Evolutionary conservation across 2,329 filamentous ascomycete genomes (phyloP), one percentile per base, ranked within the genome.

Genomic region (Alternaria brassicicola): DNA sequence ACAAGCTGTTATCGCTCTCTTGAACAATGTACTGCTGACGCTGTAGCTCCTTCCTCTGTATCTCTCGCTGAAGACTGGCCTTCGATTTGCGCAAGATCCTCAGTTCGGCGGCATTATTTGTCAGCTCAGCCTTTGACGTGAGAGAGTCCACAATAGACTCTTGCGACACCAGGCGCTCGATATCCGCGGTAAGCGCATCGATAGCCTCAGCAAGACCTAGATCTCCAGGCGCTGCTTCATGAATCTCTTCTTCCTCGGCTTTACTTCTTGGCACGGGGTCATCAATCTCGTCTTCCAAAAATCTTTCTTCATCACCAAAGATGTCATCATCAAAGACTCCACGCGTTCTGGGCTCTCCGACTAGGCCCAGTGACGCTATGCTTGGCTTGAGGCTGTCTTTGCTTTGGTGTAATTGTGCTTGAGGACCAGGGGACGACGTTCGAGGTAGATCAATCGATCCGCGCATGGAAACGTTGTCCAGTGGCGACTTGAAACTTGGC

Each of bases 21-120:
- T 99, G 95, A 7, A 98, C 88, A 43, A 96, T 92, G 69, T 99
- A 99, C 75, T 99, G 96, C 76, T 97, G 95, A 51, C 93, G 86
- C 75, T 99, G 95, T 71, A 99, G 85, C 77, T 98, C 94, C 75
- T 98, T 99, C 31, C 93, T 88, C 55, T 92, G 87, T 53, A 98
- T 93, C 76, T 99, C 95, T 65, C 95, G 86, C 71, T 96, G 91
- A 56, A 99, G 81, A 76, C 95, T 99, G 30, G 93, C 89, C 76
- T 95, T 97, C 1, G 93, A 97, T 76, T 99, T 99, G 53, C 90
- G 88, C 49, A 99, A 78, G 61, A 99, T 98, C 31, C 95, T 86
- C 51, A 99, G 77, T 76, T 99, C 95, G 2, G 94, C 92, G 13
- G 90, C 93, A 73, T 99, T 99, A 75, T 99, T 99, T 2, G 95